Percentiles rank a stretch among this genome's conserved stretches.
Conservation (phyloP, 78 protist genomes). For the Dictyostelium firmibasis region DNA sequence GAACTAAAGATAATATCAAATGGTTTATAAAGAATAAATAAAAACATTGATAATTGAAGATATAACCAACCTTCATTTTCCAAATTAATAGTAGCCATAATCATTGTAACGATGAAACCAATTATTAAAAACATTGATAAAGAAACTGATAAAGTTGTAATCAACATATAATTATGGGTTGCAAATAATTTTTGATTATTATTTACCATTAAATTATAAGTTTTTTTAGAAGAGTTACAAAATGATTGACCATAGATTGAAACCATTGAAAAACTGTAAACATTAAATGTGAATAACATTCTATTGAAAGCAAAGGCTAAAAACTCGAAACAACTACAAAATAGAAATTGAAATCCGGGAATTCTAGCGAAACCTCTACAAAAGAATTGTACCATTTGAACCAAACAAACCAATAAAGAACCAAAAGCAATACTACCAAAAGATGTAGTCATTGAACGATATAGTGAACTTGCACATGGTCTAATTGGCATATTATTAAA, state of each 20-base stretch:
- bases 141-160: not conserved
- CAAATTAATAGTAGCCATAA: not conserved
- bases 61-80: not conserved
- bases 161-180: not conserved
- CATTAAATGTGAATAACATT: conserved; percentile 71
- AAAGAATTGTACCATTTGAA: conserved; percentile 37
- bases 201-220: conserved; percentile 15
- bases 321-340: not conserved
- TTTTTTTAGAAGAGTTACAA: conserved; percentile 74
- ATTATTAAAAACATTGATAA: not conserved
- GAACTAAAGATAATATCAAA: conserved; percentile 69
- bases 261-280: conserved; percentile 76
- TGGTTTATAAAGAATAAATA: conserved; percentile 1
- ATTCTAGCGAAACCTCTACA: not conserved
- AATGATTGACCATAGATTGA: conserved; percentile 90
- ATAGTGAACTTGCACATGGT: conserved; percentile 70
- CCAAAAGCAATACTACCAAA: conserved; percentile 90
- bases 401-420: conserved; percentile 71
- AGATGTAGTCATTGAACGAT: conserved; percentile 70
- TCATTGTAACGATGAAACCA: not conserved
- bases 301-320: not conserved
- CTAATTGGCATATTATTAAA: not conserved
- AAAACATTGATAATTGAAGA: not conserved
- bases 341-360: not conserved
- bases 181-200: not conserved